Evolutionary conservation across 2,329 filamentous ascomycete species (phyloP), one percentile per base, ranked within the genome.

Genomic region (Aspergillus carbonarius): DNA sequence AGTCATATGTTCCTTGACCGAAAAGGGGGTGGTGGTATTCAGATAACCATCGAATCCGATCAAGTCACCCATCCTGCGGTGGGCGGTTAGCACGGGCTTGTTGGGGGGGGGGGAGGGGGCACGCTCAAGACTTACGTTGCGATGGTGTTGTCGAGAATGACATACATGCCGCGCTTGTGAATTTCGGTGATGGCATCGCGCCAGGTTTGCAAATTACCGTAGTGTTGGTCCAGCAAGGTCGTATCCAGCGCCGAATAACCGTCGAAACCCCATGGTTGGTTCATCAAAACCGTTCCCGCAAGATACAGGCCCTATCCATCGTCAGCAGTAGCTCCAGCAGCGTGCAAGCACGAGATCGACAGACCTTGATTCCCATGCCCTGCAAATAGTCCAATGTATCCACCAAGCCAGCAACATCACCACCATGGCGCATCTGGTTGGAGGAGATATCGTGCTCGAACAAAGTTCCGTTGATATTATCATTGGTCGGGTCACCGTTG

Each of bases 71-170:
- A 88, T 59, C 4, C 61, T 65, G 39, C 10, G 13, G n/a, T 8
- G n/a, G 25, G 15, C 12, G 17, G 48, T 57, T 25, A 40, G 44
- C 23, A 10, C 5, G 15, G 8, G 6, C 25, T 1, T 5, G 23
- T 3, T 3, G 3, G 3, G 6, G 13, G n/a, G 4, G 3, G 27
- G 18, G 18, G 7, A 27, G 8, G 20, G 23, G 42, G 42, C 12
- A n/a, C 10, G 42, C 20, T 23, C 15, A 7, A 15, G 10, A 72
- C 78, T 74, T 71, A 80, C 76, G 85, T 88, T 35, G 83, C 80
- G 68, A 88, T 80, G 1, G 86, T 88, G 66, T 87, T 87, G 68
- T 88, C 86, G 59, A 88, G 70, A 27, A 88, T 76, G 37, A 88
- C 83, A 72, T 87, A 87, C 85, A 88, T 88, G 57, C 79, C 82